Percentiles rank a stretch among this genome's conserved stretches.
These are phyloP conservation scores for Vanrija sp. DNA, from an alignment of 1,284 basidiomycete species.

Conservation along the genomic window DNA sequence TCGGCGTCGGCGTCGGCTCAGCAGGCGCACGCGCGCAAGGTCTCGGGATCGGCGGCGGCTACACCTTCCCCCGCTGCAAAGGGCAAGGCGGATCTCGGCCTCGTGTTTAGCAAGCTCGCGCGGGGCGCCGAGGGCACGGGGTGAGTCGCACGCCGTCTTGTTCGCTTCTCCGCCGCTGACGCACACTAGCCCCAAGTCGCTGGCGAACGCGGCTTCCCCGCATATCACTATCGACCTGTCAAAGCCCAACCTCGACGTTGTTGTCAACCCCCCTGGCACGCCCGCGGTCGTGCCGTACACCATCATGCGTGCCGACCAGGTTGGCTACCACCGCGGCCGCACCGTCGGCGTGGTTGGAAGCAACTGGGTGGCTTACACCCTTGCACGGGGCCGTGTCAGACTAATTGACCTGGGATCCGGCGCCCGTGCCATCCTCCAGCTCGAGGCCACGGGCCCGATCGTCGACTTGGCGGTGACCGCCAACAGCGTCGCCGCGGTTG, in stretches of 20 bases:
- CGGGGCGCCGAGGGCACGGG: conserved; percentile 22
- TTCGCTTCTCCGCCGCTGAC: neutral
- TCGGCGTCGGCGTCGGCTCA: neutral
- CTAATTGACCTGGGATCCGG: conserved; percentile 34
- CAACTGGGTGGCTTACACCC: conserved; percentile 36
- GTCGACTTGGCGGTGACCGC: conserved; percentile 32
- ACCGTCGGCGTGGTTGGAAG: conserved; percentile 27
- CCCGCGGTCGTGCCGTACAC: conserved; percentile 31
- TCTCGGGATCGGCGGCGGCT: neutral
- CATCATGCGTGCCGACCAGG: conserved; percentile 26
- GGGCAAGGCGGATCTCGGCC: conserved; percentile 5
- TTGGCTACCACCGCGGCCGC: conserved; percentile 24
- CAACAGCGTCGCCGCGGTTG: conserved; percentile 29
- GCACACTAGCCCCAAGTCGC: conserved; percentile 16
- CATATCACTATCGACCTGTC: conserved; percentile 27
- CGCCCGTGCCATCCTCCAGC: conserved; percentile 30
- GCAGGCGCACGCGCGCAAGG: neutral
- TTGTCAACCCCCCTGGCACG: conserved; percentile 21
- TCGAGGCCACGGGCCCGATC: conserved; percentile 22
- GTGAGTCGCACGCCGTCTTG: conserved; percentile 2
- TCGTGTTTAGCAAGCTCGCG: conserved; percentile 16
- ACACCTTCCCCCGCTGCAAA: neutral
- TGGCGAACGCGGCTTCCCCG: conserved; percentile 11
- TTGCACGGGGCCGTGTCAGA: conserved; percentile 34
- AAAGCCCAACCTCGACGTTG: conserved; percentile 24